Percentiles rank a stretch among this genome's conserved stretches.
These are phyloP conservation scores for Trematosphaeria pertusa DNA, from an alignment of 2,329 filamentous ascomycete species.

Conservation along the genomic window DNA sequence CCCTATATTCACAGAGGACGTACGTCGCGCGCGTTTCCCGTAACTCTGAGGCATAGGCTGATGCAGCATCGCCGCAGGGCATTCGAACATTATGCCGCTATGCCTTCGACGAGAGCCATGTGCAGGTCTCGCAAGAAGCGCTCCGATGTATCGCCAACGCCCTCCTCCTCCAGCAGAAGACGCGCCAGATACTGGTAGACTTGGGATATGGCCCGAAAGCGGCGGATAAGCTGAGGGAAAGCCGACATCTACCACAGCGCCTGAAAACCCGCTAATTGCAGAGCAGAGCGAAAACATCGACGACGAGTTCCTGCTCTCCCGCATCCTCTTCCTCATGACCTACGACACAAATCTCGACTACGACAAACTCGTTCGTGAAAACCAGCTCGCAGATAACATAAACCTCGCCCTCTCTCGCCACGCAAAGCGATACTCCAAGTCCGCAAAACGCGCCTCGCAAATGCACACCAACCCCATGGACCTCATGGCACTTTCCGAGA, in stretches of 20 bases:
- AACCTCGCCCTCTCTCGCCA: conserved; percentile 75
- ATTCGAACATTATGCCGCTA: conserved; percentile 75
- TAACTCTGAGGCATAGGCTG: conserved; percentile 8
- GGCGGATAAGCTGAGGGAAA: conserved; percentile 71
- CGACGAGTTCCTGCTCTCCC: conserved; percentile 84
- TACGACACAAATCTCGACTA: conserved; percentile 77
- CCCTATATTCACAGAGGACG: conserved; percentile 83
- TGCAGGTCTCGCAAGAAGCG: conserved; percentile 70
- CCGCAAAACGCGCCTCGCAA: conserved; percentile 26
- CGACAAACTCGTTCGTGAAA: conserved; percentile 67
- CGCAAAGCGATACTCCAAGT: conserved; percentile 53
- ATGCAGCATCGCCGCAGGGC: conserved; percentile 62
- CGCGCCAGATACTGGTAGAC: conserved; percentile 76
- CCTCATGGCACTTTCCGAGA: conserved; percentile 82
- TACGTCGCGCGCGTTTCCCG: conserved; percentile 41
- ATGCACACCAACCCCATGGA: conserved; percentile 65
- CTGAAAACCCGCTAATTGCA: conserved; percentile 7
- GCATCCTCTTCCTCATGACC: conserved; percentile 80
- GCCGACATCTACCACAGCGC: not conserved
- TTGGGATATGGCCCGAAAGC: conserved; percentile 71
- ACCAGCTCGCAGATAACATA: conserved; percentile 72
- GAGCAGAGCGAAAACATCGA: conserved; percentile 71
- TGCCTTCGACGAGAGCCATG: conserved; percentile 72
- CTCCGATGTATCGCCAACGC: conserved; percentile 87
- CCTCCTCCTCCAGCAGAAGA: conserved; percentile 71